Evolutionary conservation across 495 filamentous ascomycete genomes (phyloP).

Genomic region (Daldinia decipiens): DNA sequence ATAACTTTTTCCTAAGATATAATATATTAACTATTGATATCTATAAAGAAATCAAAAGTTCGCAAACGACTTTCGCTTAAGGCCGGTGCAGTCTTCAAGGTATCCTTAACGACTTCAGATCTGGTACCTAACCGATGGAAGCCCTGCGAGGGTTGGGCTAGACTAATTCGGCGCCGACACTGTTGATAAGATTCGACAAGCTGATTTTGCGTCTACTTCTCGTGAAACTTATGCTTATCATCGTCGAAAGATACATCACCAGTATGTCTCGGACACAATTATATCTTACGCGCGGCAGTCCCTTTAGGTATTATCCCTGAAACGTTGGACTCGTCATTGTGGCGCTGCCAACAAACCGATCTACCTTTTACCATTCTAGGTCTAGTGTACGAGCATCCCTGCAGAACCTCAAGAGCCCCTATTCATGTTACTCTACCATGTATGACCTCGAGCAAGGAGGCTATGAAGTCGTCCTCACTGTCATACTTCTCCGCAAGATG

Average conservation of each 20-base stretch:
- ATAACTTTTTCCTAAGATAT: not conserved
- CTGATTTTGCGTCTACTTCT: no score
- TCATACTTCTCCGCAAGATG: not conserved
- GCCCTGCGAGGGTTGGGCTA: no score
- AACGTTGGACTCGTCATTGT: not conserved
- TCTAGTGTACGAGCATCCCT: slow-evolving; percentile 47
- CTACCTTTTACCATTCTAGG: slow-evolving; percentile 7
- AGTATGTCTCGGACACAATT: no score
- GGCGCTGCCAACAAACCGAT: slow-evolving; percentile 13
- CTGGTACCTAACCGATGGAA: no score
- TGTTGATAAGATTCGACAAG: no score
- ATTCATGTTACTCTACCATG: not conserved
- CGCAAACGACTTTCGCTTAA: not conserved
- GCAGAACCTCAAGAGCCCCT: slow-evolving; percentile 2
- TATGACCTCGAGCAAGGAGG: not conserved
- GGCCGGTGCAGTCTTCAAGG: not conserved
- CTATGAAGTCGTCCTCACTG: not conserved
- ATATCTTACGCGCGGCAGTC: no score
- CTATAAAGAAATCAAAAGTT: not conserved
- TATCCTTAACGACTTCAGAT: not conserved
- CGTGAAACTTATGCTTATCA: no score
- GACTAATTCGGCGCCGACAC: no score
- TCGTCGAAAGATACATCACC: no score
- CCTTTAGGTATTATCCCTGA: no score
- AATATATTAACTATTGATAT: no score